These are phyloP conservation scores for Bauhinia variegata DNA, from an alignment of 306 rosid genomes.

Conservation along the genomic window DNA sequence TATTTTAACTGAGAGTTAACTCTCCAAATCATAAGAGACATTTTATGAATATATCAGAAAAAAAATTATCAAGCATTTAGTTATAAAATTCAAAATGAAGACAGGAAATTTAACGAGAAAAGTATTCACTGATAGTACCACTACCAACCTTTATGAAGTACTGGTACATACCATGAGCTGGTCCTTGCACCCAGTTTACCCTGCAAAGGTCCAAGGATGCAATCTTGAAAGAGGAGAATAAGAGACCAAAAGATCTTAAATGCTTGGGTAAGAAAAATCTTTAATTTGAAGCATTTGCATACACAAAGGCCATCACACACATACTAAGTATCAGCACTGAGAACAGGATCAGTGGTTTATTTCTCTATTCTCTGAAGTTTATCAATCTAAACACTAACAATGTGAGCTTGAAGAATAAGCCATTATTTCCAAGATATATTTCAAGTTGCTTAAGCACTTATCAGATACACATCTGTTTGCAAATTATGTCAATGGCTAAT, in stretches of 20 bases:
- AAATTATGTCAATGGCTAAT: no score
- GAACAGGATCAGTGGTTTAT: no score
- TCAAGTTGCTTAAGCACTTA: no score
- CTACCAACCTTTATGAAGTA: conserved; percentile 87
- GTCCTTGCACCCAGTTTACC: conserved; percentile 71
- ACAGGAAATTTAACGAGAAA: conserved; percentile 15
- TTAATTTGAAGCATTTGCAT: background rate
- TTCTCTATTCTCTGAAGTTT: no score
- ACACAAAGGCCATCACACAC: background rate
- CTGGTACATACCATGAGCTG: conserved; percentile 69
- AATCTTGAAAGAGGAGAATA: conserved; percentile 14
- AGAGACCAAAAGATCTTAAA: conserved; percentile 30
- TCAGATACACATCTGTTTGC: no score
- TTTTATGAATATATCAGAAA: background rate
- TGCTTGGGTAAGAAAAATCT: conserved; percentile 8
- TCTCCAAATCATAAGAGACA: conserved; percentile 19
- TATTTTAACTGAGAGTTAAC: background rate
- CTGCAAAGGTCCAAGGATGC: conserved; percentile 59
- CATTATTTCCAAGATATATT: no score
- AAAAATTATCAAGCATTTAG: conserved; percentile 31
- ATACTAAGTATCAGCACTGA: background rate
- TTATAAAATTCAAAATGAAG: conserved; percentile 9
- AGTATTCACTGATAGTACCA: conserved; percentile 32
- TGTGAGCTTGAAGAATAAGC: no score
- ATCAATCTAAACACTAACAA: no score